Percentiles rank a stretch among this genome's conserved stretches.
Evolutionary conservation across 73 alveolate genomes (phyloP).

Genomic region (Paramecium sonneborni): DNA sequence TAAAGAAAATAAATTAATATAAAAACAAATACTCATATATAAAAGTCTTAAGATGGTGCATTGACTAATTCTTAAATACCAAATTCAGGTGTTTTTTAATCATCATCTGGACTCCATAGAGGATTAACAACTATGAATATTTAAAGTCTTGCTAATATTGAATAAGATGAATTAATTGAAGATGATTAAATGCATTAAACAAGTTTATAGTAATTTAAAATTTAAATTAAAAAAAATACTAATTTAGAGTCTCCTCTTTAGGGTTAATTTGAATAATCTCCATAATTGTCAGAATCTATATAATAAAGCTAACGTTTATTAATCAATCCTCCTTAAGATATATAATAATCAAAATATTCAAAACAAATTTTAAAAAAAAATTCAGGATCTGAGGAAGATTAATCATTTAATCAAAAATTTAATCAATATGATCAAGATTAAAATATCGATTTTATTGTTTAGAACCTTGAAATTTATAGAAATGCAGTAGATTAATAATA

Average conservation of each 20-base stretch:
- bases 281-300: background rate
- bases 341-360: background rate
- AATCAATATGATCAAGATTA: background rate
- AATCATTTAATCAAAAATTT: background rate
- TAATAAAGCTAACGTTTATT: background rate
- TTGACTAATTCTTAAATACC: background rate
- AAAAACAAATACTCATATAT: background rate
- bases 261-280: background rate
- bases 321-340: background rate
- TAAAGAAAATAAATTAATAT: background rate
- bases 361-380: background rate
- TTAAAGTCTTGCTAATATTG: background rate
- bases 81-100: background rate
- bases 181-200: background rate
- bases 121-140: background rate
- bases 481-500: background rate
- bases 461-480: background rate
- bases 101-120: background rate
- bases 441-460: background rate
- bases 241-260: background rate
- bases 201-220: background rate
- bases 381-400: background rate
- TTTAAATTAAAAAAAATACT: background rate
- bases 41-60: background rate
- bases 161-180: background rate